Evolutionary conservation across 768 basidiomycete species (phyloP).

Genomic region (Lactifluus echinatus): DNA sequence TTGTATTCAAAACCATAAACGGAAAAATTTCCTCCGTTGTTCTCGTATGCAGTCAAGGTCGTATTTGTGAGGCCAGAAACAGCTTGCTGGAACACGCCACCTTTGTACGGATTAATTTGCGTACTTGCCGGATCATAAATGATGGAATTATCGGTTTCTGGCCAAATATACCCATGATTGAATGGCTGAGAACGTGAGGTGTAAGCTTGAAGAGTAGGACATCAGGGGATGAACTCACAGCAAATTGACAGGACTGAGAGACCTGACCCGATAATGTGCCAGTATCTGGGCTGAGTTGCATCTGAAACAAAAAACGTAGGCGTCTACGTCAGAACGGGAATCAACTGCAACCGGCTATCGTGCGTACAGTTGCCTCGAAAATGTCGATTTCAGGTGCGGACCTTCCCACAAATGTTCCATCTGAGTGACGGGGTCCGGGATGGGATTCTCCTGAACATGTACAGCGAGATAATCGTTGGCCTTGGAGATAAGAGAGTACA

Average conservation of each 20-base stretch:
- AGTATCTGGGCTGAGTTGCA: not conserved
- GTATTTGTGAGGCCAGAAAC: conserved; percentile 62
- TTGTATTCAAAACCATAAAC: conserved; percentile 38
- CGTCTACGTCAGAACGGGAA: not conserved
- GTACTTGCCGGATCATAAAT: not conserved
- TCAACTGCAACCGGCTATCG: not conserved
- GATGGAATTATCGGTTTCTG: not conserved
- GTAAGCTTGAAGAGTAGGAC: not conserved
- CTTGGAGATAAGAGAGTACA: conserved; percentile 74
- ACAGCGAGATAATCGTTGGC: conserved; percentile 39
- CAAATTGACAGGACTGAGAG: conserved; percentile 20
- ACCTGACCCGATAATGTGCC: not conserved
- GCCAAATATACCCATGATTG: conserved; percentile 14
- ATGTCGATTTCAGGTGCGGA: conserved; percentile 66
- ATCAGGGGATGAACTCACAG: conserved; percentile 5
- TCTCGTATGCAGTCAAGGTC: conserved; percentile 26
- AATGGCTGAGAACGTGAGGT: conserved; percentile 15
- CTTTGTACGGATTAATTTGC: conserved; percentile 50
- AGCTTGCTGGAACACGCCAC: conserved; percentile 78
- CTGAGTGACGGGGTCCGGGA: conserved; percentile 42
- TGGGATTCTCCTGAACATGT: conserved; percentile 38
- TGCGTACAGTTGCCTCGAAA: conserved; percentile 42
- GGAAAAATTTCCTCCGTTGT: conserved; percentile 28
- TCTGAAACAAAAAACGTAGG: not conserved
- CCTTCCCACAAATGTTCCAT: conserved; percentile 55